Base-by-base conservation (phyloP, 2,329 filamentous ascomycete species). In the Gnomoniopsis sp. region DNA sequence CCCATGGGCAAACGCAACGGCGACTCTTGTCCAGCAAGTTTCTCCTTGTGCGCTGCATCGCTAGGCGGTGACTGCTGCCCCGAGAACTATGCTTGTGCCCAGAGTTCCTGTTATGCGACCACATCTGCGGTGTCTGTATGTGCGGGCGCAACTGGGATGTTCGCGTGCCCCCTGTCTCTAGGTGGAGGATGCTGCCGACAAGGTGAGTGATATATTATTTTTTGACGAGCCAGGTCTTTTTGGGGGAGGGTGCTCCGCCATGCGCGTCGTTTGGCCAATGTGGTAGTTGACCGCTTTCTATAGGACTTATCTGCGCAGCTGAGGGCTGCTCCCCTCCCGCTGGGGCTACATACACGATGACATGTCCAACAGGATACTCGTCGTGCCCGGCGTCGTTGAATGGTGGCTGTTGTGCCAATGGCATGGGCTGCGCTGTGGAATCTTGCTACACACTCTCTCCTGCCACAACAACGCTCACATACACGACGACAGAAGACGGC, bases 341-440 rank as follows among this genome's bases (percentile, higher is more conserved):
- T 12, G 80, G 79, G 11, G 67, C 70, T 6, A 66, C 76, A 0
- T 70, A 68, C 33, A 73, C 72, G 8, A 68, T 71, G 57, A 71
- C 68, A 17, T 86, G 83, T 54, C 74, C 75, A 6, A 62, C 71
- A 2, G 74, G 70, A 59, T 79, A 76, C 49, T 79, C 74, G 56
- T 70, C 77, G 3, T 86, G 83, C 58, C 77, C 83, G 1, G 65
- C 77, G 6, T 80, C 78, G 1, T 63, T 80, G 3, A 77, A 77
- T 53, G 80, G 76, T 58, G 83, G 82, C 0, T 86, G 83, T 62
- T 86, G 83, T 65, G 69, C 69, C 2, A 75, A 69, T 49, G 78
- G 77, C 4, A 75, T 80, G 73, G 77, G 69, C 26, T 86, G 83
- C 64, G 82, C 74, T 2, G 55, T 67, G 2, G 70, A 66, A 19